These are phyloP conservation scores for Nakazawaea anatomiae DNA, from an alignment of 805 yeast species.

Conservation along the genomic window DNA sequence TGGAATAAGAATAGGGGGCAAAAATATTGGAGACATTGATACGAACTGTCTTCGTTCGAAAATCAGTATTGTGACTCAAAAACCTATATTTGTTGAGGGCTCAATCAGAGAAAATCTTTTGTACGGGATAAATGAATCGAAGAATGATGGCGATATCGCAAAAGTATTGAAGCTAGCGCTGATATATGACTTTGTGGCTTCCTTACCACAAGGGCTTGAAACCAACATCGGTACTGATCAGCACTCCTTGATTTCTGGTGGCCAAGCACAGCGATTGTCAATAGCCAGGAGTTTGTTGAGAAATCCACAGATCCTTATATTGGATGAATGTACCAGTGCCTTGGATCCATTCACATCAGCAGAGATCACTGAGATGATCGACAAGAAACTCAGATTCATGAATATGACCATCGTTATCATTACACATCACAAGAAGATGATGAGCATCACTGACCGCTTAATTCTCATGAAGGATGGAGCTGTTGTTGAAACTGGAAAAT, in stretches of 20 bases:
- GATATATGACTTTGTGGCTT: constrained; percentile 46
- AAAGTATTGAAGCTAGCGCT: constrained; percentile 39
- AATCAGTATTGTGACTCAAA: constrained; percentile 72
- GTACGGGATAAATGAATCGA: constrained; percentile 42
- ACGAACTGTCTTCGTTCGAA: constrained; percentile 41
- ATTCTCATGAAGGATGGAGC: constrained; percentile 44
- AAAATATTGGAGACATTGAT: constrained; percentile 41
- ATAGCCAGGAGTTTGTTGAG: constrained; percentile 77
- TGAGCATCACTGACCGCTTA: constrained; percentile 48
- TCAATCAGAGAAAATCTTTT: constrained; percentile 63
- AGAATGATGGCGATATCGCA: constrained; percentile 25
- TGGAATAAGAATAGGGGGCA: constrained; percentile 37
- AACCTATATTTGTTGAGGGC: constrained; percentile 66
- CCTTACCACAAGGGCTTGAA: constrained; percentile 52
- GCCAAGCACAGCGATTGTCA: constrained; percentile 82
- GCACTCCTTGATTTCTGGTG: constrained; percentile 64
- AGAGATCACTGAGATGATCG: constrained; percentile 44
- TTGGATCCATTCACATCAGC: constrained; percentile 61
- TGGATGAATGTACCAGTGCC: constrained; percentile 91
- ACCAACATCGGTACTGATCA: constrained; percentile 49
- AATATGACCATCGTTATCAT: constrained; percentile 48
- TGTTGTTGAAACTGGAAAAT: constrained; percentile 39
- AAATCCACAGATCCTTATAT: constrained; percentile 55
- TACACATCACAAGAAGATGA: constrained; percentile 70
- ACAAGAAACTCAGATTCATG: constrained; percentile 22